Evolutionary conservation across 2,329 filamentous ascomycete species (phyloP), one percentile per base, ranked within the genome.

Genomic region (Macrophomina tecta): DNA sequence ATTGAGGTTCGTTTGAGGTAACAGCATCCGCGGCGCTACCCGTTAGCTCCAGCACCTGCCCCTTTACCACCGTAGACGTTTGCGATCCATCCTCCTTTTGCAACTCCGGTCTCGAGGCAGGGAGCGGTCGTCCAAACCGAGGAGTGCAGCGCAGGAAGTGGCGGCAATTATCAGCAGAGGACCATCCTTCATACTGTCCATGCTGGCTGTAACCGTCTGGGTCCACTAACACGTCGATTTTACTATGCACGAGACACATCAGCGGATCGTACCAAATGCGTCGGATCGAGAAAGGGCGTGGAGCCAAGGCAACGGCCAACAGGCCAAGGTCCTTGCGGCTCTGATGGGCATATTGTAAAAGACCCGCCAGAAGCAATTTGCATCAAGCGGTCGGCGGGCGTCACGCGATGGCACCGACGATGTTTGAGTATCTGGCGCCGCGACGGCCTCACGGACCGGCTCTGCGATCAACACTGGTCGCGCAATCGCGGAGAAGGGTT

Each of bases 221-320:
- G 42, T 62, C 58, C 58, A 49, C 58, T 49, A 38, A 45, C 11
- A 49, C 32, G 38, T 32, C 56, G 45, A 49, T 49, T 38, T 23
- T 38, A 42, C 56, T 32, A 49, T 36, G 42, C 58, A 48, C 58
- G 58, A 49, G 45, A 62, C 45, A 62, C 8, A 49, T 49, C 42
- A 36, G 30, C 36, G 34, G 58, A 49, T 62, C 58, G 58, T 18
- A 30, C 12, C 16, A 12, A 5, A 28, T 16, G 58, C 58, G 58
- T 38, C 12, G 42, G 58, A 62, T 62, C 45, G 58, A 45, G 11
- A 16, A 5, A 48, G 14, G 28, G 28, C 55, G 38, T 23, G 40
- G 30, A 34, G 40, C 23, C 23, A 18, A n/a, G 36, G 14, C 14
- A 11, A 60, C 34, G 28, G 30, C 18, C 28, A 28, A 46, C 18